A percentile compares a stretch with the other conserved stretches of the same genome.
Conservation (phyloP, 2,329 filamentous ascomycete genomes). For the Davidsoniella neocaledoniae region DNA sequence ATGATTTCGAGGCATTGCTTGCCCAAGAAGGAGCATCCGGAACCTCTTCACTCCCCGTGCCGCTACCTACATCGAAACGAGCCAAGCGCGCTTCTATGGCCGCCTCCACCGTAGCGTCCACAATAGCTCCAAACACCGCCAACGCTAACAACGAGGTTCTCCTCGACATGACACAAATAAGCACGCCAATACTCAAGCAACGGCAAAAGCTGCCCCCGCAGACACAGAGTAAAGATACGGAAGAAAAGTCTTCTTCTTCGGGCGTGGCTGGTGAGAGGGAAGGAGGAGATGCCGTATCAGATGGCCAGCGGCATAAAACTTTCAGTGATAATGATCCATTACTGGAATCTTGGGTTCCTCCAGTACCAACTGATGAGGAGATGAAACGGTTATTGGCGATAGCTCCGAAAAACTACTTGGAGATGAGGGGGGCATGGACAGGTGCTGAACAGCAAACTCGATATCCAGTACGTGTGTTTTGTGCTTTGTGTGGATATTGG, state of each 20-base stretch:
- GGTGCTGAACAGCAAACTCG: constrained; percentile 19
- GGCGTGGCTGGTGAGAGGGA: neutral
- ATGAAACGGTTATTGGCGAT: constrained; percentile 45
- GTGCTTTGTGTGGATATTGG: constrained; percentile 72
- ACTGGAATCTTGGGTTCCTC: constrained; percentile 40
- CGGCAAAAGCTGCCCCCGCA: too few relatives aligned
- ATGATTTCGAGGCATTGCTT: constrained; percentile 55
- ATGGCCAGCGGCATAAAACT: constrained; percentile 18
- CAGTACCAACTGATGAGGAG: constrained; percentile 40
- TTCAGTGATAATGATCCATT: constrained; percentile 39
- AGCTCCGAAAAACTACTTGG: constrained; percentile 50
- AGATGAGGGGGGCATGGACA: constrained; percentile 36
- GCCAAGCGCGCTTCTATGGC: constrained; percentile 16
- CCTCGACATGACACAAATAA: too few relatives aligned
- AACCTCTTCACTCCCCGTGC: constrained; percentile 16
- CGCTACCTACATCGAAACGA: constrained; percentile 7
- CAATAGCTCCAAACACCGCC: neutral
- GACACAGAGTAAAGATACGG: too few relatives aligned
- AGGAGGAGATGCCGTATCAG: too few relatives aligned
- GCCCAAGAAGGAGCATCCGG: constrained; percentile 22
- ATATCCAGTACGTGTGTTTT: constrained; percentile 50
- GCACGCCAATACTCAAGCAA: neutral
- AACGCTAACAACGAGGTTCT: too few relatives aligned
- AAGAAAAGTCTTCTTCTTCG: neutral
- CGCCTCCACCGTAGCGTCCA: constrained; percentile 20